A percentile compares a stretch with the other conserved stretches of the same genome.
Evolutionary conservation across 768 basidiomycete species (phyloP).

Genomic region (Epithele typhae): DNA sequence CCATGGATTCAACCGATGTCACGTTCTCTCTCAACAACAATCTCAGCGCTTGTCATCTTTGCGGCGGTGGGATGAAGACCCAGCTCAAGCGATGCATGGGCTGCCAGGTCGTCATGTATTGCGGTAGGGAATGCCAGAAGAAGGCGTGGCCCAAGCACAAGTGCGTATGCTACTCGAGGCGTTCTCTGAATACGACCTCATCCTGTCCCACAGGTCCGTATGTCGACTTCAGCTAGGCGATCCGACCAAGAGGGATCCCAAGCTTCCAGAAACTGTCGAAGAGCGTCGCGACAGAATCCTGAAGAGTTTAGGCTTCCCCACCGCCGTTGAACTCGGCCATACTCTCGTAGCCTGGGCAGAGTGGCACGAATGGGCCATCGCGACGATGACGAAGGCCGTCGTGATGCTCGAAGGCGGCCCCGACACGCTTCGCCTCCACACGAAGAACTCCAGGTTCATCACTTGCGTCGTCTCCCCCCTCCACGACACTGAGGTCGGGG

Average conservation of each 20-base stretch:
- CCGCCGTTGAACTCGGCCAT: background rate
- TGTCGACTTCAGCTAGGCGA: background rate
- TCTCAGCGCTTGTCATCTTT: background rate
- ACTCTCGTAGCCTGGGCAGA: constrained; percentile 2
- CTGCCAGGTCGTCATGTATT: constrained; percentile 1
- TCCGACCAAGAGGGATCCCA: too few relatives aligned
- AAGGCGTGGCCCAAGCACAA: constrained; percentile 2
- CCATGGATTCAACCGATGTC: too few relatives aligned
- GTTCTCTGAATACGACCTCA: background rate
- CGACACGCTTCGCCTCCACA: background rate
- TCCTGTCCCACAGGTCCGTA: too few relatives aligned
- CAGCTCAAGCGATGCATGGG: background rate
- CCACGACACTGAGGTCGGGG: background rate
- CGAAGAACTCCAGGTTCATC: background rate
- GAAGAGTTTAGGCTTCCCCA: background rate
- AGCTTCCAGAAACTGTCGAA: background rate
- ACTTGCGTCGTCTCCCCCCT: background rate
- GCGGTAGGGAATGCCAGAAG: constrained; percentile 2
- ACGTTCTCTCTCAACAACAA: background rate
- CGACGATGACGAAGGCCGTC: background rate
- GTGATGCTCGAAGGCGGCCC: constrained; percentile 1
- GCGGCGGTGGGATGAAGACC: background rate
- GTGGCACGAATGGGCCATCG: constrained; percentile 1
- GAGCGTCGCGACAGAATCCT: background rate
- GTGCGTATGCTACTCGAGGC: too few relatives aligned